A percentile compares a stretch with the other conserved stretches of the same genome.
These are phyloP conservation scores for Penicillium sp. DNA, from an alignment of 2,329 filamentous ascomycete genomes.

Conservation along the genomic window DNA sequence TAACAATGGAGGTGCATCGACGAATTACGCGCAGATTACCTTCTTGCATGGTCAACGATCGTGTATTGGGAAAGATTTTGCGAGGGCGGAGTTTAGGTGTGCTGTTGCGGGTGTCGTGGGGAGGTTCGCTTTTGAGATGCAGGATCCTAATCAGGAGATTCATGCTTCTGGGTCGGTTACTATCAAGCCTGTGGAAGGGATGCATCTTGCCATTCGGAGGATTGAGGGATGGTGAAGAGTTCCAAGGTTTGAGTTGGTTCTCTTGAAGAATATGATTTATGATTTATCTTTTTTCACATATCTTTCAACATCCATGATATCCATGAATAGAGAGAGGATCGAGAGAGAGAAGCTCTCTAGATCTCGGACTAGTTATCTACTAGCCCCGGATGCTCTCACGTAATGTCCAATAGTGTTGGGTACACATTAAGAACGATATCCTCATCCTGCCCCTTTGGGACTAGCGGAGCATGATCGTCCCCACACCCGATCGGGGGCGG, in stretches of 20 bases:
- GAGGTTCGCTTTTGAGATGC: conserved; percentile 37
- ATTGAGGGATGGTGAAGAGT: conserved; percentile 34
- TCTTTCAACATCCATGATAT: too few species aligned
- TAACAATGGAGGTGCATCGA: conserved; percentile 51
- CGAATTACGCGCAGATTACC: conserved; percentile 42
- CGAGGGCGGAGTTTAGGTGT: conserved; percentile 42
- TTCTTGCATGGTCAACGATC: conserved; percentile 42
- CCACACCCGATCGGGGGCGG: not conserved
- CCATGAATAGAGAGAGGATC: too few species aligned
- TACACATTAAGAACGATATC: not conserved
- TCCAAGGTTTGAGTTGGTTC: not conserved
- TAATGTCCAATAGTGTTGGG: not conserved
- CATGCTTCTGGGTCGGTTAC: conserved; percentile 41
- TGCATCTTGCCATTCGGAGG: conserved; percentile 36
- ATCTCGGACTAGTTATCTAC: too few species aligned
- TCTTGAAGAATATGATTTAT: not conserved
- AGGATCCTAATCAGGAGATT: conserved; percentile 37
- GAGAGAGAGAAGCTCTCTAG: too few species aligned
- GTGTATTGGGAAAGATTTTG: conserved; percentile 47
- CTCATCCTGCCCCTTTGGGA: not conserved
- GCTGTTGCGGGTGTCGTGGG: conserved; percentile 42
- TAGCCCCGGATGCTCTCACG: too few species aligned
- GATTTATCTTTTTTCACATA: not conserved
- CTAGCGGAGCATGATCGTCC: not conserved
- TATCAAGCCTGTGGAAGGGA: conserved; percentile 42